These are phyloP conservation scores for Nymphaea thermarum DNA, from an alignment of 164 flowering plant genomes.

Conservation along the genomic window DNA sequence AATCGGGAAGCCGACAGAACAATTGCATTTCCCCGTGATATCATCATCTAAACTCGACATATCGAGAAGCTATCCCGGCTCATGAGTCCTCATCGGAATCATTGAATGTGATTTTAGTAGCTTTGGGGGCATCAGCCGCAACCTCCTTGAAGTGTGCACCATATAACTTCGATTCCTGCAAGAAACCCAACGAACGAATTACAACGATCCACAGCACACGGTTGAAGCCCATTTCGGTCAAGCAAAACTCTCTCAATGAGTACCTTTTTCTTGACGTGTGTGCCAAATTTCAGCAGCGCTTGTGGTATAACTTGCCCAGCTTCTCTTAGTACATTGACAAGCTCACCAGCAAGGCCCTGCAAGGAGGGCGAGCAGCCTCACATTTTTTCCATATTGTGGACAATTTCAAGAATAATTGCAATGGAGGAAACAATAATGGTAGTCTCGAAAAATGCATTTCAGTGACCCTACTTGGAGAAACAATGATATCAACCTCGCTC, in stretches of 20 bases:
- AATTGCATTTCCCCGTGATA: no score
- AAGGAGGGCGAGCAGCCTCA: not conserved
- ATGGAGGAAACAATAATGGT: not conserved
- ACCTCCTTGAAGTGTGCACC: constrained; percentile 93
- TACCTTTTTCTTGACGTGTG: constrained; percentile 98
- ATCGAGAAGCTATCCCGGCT: no score
- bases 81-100: constrained; percentile 47
- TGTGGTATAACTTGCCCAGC: constrained; percentile 80
- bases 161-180: constrained; percentile 92
- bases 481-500: no score
- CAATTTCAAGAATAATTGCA: no score
- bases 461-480: no score
- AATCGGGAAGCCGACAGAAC: no score
- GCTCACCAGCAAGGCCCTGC: constrained; percentile 93
- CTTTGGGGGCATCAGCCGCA: constrained; percentile 68
- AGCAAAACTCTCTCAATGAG: not conserved
- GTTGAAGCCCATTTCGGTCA: not conserved
- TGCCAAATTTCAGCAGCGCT: constrained; percentile 70
- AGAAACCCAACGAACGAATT: not conserved
- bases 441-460: not conserved
- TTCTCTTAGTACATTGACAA: constrained; percentile 89
- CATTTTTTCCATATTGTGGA: no score
- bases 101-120: constrained; percentile 67
- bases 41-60: no score
- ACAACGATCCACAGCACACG: not conserved